A percentile compares a stretch with the other conserved stretches of the same genome.
Conservation (phyloP, 2,329 filamentous ascomycete genomes). For the Rutstroemia sydowiana region DNA sequence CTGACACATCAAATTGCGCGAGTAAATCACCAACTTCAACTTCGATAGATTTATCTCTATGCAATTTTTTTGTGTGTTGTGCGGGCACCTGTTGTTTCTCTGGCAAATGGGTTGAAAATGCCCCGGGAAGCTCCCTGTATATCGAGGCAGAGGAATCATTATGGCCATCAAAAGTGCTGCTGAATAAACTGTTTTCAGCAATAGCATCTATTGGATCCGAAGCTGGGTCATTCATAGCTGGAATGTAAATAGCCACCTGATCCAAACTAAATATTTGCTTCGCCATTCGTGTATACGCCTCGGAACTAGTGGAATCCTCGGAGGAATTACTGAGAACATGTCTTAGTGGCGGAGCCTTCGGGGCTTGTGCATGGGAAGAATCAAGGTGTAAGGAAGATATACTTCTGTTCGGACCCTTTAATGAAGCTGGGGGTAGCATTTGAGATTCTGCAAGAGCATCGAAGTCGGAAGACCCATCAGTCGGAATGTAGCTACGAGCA, state of each 20-base stretch:
- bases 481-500: conserved; percentile 13
- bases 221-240: conserved; percentile 8
- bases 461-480: background rate
- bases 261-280: conserved; percentile 32
- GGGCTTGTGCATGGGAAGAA: conserved; percentile 4
- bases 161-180: conserved; percentile 18
- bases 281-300: conserved; percentile 23
- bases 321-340: conserved; percentile 21
- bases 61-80: background rate
- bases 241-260: conserved; percentile 30
- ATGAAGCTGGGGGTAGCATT: background rate
- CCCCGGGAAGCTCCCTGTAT: conserved; percentile 50
- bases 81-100: background rate
- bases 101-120: conserved; percentile 46
- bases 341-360: conserved; percentile 13
- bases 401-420: conserved; percentile 8
- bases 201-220: conserved; percentile 5
- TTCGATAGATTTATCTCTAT: conserved; percentile 21
- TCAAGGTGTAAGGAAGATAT: conserved; percentile 4
- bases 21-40: conserved; percentile 24
- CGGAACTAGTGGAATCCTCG: conserved; percentile 23
- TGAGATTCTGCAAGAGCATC: background rate
- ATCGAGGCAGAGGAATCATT: conserved; percentile 26
- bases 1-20: conserved; percentile 29
- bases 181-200: conserved; percentile 10